phyloP scores from a whole-genome alignment of 192 early-diverging fungal species.

The Coemansia sp. region DNA sequence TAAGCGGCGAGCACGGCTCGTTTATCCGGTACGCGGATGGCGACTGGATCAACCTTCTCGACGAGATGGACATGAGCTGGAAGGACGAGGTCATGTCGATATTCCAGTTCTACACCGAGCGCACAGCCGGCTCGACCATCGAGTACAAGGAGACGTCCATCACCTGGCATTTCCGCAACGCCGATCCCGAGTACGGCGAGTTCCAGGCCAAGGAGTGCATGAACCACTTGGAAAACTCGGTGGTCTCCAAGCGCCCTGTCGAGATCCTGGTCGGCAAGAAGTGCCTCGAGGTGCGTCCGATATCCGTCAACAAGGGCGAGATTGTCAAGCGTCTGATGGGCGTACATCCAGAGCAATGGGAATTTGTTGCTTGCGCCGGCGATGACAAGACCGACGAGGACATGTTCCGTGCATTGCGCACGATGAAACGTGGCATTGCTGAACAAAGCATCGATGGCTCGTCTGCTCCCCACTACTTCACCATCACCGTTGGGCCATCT shows the following conservation, averaged over 20 bases:
- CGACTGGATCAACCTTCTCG: conserved; percentile 72
- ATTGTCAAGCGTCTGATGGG: conserved; percentile 84
- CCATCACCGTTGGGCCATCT: conserved; percentile 75
- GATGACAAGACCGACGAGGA: conserved; percentile 98
- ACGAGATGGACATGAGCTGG: conserved; percentile 84
- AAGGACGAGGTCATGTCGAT: conserved; percentile 90
- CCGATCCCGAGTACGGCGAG: conserved; percentile 90
- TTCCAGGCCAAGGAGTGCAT: conserved; percentile 99
- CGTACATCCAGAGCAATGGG: conserved; percentile 59
- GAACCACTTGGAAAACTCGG: conserved; percentile 88
- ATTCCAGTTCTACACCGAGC: conserved; percentile 92
- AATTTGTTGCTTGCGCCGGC: conserved; percentile 94
- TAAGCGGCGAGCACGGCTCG: conserved; percentile 92
- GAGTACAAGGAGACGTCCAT: conserved; percentile 91
- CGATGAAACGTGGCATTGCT: conserved; percentile 19
- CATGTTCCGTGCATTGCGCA: conserved; percentile 80
- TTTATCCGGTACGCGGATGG: conserved; percentile 83
- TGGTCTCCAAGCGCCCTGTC: conserved; percentile 90
- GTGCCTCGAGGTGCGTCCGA: conserved; percentile 93
- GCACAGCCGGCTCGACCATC: conserved; percentile 90
- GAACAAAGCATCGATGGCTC: background rate
- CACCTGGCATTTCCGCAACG: conserved; percentile 95
- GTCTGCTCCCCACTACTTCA: conserved; percentile 57
- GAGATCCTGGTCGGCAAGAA: conserved; percentile 96
- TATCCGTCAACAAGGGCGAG: conserved; percentile 93